Conservation (phyloP, 2,329 filamentous ascomycete species). For the Cytospora mali region DNA sequence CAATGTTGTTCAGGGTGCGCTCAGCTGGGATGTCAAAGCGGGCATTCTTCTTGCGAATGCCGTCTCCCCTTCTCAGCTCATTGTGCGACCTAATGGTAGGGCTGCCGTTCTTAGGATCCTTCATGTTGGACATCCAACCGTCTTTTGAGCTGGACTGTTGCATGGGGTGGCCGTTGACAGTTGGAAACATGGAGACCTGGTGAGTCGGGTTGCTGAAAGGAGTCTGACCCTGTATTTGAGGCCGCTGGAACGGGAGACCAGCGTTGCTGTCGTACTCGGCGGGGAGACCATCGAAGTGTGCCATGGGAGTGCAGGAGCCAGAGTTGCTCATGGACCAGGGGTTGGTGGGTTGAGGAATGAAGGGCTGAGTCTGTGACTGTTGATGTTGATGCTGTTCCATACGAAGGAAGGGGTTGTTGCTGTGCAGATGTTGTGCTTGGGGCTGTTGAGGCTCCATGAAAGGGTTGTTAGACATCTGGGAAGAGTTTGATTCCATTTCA, state of each 20-base stretch:
- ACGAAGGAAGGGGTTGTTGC: conserved; percentile 69
- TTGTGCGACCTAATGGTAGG: conserved; percentile 74
- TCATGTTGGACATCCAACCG: conserved; percentile 52
- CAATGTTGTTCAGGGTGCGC: conserved; percentile 91
- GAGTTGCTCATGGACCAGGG: conserved; percentile 69
- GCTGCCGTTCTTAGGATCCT: conserved; percentile 64
- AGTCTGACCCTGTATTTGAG: conserved; percentile 54
- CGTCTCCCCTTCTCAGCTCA: conserved; percentile 76
- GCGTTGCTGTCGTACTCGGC: conserved; percentile 56
- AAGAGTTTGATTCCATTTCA: conserved; percentile 57
- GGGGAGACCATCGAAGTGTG: conserved; percentile 66
- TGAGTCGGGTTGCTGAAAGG: conserved; percentile 57
- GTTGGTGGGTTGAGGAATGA: conserved; percentile 44
- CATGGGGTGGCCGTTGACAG: conserved; percentile 50
- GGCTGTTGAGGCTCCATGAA: conserved; percentile 47
- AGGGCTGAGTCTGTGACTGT: conserved; percentile 40
- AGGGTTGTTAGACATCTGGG: conserved; percentile 64
- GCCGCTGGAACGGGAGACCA: conserved; percentile 52
- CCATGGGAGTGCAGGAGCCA: conserved; percentile 74
- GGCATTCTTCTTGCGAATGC: conserved; percentile 98
- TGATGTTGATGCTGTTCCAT: conserved; percentile 54
- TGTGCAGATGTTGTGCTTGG: conserved; percentile 36
- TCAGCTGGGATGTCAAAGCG: conserved; percentile 95
- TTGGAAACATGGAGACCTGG: conserved; percentile 58
- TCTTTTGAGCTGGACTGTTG: conserved; percentile 62